Evolutionary conservation across 441 rosid species (phyloP), one percentile per base, ranked within the genome.

Genomic region (Macaranga tanarius): DNA sequence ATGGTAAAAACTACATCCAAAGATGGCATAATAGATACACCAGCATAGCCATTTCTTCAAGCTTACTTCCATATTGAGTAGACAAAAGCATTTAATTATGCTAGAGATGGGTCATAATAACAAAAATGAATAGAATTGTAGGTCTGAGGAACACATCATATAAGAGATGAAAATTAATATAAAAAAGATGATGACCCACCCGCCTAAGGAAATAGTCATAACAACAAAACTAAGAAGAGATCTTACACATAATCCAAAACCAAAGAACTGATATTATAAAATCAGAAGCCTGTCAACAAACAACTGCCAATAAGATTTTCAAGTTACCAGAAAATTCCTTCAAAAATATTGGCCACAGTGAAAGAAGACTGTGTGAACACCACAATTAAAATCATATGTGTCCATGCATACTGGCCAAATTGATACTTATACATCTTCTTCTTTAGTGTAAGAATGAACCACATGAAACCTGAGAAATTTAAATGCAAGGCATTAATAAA

Each of bases 341-440:
- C 97, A 76, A 93, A 91, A 80, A 93, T 91, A 83, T 85, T 91
- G 79, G 97, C 97, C 15, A 93, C 98, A 2, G 95, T 93, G 76
- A 91, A 93, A 67, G 97, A 86, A 20, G 96, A 93, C 79, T 93
- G 98, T 8, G 92, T 83, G 76, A 93, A 91, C 79, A 93, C 97
- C 81, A 91, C 97, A 65, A 91, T 93, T 58, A 91, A 83, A 81
- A 93, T 91, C 97, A 91, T 93, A 74, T 93, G 97, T 31, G 97
- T 93, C 97, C 98, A 93, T 26, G 98, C 96, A 69, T 85, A 91
- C 79, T 93, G 98, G 81, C 97, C 81, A 86, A 93, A 93, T 77
- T 93, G 98, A 87, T 93, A 93, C 86, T 93, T 91, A 83, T 93
- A 93, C 97, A 90, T 87, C 87, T 93, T 93, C 91, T 90, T 93